These are phyloP conservation scores for Pseudopediastrum boryanum DNA, from an alignment of 139 green algal genomes.

Conservation along the genomic window DNA sequence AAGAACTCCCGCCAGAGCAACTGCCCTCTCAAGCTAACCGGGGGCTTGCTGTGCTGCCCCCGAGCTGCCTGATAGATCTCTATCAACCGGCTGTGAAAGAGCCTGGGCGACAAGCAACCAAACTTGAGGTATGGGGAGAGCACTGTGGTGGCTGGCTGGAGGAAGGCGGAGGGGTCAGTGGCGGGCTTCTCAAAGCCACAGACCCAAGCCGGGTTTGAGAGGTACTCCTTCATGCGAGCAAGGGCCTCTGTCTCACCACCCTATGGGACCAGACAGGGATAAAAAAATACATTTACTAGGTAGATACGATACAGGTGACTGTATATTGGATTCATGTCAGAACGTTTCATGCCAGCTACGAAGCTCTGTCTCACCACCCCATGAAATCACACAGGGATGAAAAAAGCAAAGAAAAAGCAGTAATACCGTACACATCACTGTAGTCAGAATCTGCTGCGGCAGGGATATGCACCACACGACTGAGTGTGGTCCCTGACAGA, in stretches of 20 bases:
- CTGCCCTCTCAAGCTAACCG: conserved; percentile 82
- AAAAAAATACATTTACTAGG: no score
- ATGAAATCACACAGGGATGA: no score
- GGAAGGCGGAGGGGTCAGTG: conserved; percentile 81
- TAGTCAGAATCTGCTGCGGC: no score
- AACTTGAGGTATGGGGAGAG: conserved; percentile 92
- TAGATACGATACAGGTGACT: no score
- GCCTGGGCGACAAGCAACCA: conserved; percentile 51
- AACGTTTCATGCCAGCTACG: no score
- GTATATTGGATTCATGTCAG: no score
- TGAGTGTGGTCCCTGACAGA: no score
- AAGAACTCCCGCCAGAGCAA: conserved; percentile 89
- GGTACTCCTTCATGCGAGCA: conserved; percentile 54
- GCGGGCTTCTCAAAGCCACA: conserved; percentile 88
- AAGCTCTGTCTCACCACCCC: no score
- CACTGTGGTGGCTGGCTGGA: conserved; percentile 80
- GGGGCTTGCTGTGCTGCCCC: conserved; percentile 72
- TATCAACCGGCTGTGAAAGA: conserved; percentile 42
- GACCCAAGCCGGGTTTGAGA: conserved; percentile 53
- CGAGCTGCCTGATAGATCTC: conserved; percentile 37
- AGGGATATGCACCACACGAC: no score
- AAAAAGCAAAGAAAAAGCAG: no score
- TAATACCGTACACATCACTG: no score
- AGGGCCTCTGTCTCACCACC: conserved; percentile 84
- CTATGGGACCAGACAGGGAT: conserved; percentile 28